A percentile compares a stretch with the other conserved stretches of the same genome.
Conservation (phyloP, 2,329 filamentous ascomycete genomes). For the Onygenales sp. region DNA sequence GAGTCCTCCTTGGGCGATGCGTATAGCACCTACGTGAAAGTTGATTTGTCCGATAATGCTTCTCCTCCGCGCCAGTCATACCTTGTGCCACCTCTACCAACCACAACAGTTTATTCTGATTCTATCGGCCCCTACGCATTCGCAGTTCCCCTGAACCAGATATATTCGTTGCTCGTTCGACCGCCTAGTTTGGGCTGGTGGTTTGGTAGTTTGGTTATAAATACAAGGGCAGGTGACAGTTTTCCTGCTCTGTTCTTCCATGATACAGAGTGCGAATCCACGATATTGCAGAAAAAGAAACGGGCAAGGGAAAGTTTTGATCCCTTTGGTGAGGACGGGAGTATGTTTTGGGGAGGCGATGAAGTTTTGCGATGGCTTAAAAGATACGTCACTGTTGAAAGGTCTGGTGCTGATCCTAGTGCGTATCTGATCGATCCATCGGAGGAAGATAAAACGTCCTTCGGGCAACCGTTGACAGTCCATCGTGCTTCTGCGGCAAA, state of each 20-base stretch:
- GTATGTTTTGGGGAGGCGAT: slow-evolving; percentile 93
- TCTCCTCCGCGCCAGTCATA: slow-evolving; percentile 77
- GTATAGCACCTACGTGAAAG: slow-evolving; percentile 85
- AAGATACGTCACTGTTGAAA: slow-evolving; percentile 71
- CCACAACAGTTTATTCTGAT: slow-evolving; percentile 64
- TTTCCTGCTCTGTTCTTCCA: slow-evolving; percentile 97
- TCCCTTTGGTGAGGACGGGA: slow-evolving; percentile 71
- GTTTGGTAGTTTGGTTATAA: slow-evolving; percentile 93
- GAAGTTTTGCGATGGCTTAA: slow-evolving; percentile 88
- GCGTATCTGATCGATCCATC: slow-evolving; percentile 85
- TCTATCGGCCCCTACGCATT: slow-evolving; percentile 78
- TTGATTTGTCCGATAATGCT: slow-evolving; percentile 78
- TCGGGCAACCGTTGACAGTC: slow-evolving; percentile 45
- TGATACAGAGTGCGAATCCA: slow-evolving; percentile 91
- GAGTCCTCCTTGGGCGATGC: slow-evolving; percentile 80
- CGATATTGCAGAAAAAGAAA: slow-evolving; percentile 87
- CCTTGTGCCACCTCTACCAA: slow-evolving; percentile 84
- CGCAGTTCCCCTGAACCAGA: slow-evolving; percentile 76
- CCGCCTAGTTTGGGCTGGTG: slow-evolving; percentile 96
- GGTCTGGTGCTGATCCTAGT: slow-evolving; percentile 76
- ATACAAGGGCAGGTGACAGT: slow-evolving; percentile 79
- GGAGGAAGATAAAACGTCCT: slow-evolving; percentile 72
- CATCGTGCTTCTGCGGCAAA: slow-evolving; percentile 17
- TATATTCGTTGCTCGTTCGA: slow-evolving; percentile 83
- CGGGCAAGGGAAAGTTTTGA: slow-evolving; percentile 77